A percentile compares a stretch with the other conserved stretches of the same genome.
phyloP scores from a whole-genome alignment of 306 rosid genomes.

The Hippophae gyantsensis region DNA sequence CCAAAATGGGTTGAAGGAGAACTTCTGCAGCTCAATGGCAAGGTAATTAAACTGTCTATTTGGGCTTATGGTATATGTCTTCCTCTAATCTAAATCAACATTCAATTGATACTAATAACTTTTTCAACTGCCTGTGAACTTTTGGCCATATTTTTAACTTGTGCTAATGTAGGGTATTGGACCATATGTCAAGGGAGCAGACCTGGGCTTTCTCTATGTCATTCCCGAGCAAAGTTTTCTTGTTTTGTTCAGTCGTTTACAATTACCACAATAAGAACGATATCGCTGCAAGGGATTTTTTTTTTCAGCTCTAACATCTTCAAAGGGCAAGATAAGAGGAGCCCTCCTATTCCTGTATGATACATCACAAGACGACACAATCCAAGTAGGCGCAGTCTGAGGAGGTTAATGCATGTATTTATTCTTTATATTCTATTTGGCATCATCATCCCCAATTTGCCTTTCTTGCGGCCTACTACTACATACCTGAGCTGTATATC shows the following conservation, averaged over 20 bases:
- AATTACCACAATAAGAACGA: slow-evolving; percentile 55
- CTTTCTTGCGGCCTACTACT: not conserved
- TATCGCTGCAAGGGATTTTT: not conserved
- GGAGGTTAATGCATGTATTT: not conserved
- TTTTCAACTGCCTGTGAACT: not conserved
- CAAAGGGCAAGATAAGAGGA: slow-evolving; percentile 11
- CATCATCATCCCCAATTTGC: not conserved
- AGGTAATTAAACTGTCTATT: slow-evolving; percentile 39
- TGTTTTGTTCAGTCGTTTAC: slow-evolving; percentile 85
- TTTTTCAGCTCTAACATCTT: slow-evolving; percentile 10
- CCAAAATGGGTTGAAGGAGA: slow-evolving; percentile 98
- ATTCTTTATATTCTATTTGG: not conserved
- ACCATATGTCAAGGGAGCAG: slow-evolving; percentile 89
- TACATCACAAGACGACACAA: slow-evolving; percentile 1
- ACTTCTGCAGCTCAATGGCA: slow-evolving; percentile 85
- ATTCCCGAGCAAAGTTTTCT: slow-evolving; percentile 92
- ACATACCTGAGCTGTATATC: slow-evolving; percentile 36
- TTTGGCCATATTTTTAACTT: slow-evolving; percentile 4
- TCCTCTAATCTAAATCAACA: slow-evolving; percentile 9
- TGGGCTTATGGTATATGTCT: slow-evolving; percentile 2
- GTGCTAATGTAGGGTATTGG: slow-evolving; percentile 62
- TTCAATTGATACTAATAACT: slow-evolving; percentile 1
- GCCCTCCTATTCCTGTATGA: slow-evolving; percentile 11
- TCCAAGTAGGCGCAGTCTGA: too few species aligned
- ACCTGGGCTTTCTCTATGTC: slow-evolving; percentile 82